phyloP scores from a whole-genome alignment of 345 rosid genomes.

The Gynandropsis gynandra region DNA sequence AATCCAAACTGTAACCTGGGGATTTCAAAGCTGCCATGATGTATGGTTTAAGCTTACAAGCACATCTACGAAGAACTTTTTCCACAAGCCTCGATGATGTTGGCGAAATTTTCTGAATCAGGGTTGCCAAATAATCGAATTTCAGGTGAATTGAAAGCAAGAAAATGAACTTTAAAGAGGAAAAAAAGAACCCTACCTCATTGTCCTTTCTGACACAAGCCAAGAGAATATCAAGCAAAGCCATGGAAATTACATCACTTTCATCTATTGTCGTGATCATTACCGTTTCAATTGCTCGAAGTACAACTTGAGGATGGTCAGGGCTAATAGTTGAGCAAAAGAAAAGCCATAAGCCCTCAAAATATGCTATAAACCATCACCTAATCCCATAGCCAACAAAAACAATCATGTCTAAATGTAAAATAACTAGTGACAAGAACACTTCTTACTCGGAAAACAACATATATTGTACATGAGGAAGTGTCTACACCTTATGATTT shows the following conservation, averaged over 20 bases:
- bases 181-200: conserved; percentile 38
- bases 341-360: conserved; percentile 20
- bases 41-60: conserved; percentile 50
- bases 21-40: conserved; percentile 49
- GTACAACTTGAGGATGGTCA: conserved; percentile 48
- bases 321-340: conserved; percentile 32
- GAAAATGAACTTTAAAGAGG: conserved; percentile 3
- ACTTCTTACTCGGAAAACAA: too few species aligned
- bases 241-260: conserved; percentile 50
- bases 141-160: conserved; percentile 1
- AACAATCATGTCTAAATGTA: conserved; percentile 7
- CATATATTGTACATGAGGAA: neutral
- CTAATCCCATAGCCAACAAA: too few species aligned
- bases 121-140: conserved; percentile 11
- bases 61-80: conserved; percentile 52
- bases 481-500: conserved; percentile 39
- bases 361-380: neutral
- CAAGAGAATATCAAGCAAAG: conserved; percentile 51
- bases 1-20: conserved; percentile 33
- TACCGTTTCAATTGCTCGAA: conserved; percentile 58
- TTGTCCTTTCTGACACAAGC: conserved; percentile 53
- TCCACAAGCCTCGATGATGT: conserved; percentile 37
- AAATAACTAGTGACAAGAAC: neutral
- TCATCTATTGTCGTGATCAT: conserved; percentile 63
- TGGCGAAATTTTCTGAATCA: conserved; percentile 44